Evolutionary conservation across 306 rosid species (phyloP), one percentile per base, ranked within the genome.

Genomic region (Astragalus glycyphyllos): DNA sequence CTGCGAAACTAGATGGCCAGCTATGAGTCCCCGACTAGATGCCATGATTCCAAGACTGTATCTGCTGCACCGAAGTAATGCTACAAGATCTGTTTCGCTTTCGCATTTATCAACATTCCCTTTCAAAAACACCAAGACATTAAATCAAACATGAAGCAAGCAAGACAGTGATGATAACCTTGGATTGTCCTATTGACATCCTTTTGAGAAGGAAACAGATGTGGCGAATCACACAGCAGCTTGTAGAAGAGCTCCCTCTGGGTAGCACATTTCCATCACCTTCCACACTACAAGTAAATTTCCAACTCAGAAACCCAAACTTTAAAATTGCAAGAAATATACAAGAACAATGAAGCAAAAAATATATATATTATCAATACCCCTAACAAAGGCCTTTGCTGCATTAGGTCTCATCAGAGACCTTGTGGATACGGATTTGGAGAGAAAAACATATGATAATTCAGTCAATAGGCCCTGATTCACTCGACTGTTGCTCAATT

Each of bases 21-120:
- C 87, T 8, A 90, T 59, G 50, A 91, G 90, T 79, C 99, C 96
- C 65, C 92, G 77, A 79, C 97, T 84, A 34, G 97, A 94, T 11
- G 99, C 97, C 96, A 94, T 89, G 79, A 94, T 84, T 83, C 99
- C 96, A 58, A 94, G 96, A 76, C 97, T 91, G 82, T 68, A 89
- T 26, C 97, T 85, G 83, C 97, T 90, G 82, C 97, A 94, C 45
- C 86, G 85, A 75, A 90, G 96, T 86, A 90, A 87, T 6, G 96
- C 87, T 73, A 90, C 96, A 29, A 89, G 92, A 82, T 94, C 97
- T 94, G 79, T 35, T 80, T n/a, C 16, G 57, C n/a, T n/a, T n/a
- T n/a, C n/a, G 45, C 9, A 0, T 42, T 69, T 14, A 58, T 10
- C 26, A 20, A 49, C 23, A 64, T 29, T 58, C 44, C 13, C 61